Evolutionary conservation across 2,329 filamentous ascomycete species (phyloP), one percentile per base, ranked within the genome.

Genomic region (Ophiocordyceps unilateralis): DNA sequence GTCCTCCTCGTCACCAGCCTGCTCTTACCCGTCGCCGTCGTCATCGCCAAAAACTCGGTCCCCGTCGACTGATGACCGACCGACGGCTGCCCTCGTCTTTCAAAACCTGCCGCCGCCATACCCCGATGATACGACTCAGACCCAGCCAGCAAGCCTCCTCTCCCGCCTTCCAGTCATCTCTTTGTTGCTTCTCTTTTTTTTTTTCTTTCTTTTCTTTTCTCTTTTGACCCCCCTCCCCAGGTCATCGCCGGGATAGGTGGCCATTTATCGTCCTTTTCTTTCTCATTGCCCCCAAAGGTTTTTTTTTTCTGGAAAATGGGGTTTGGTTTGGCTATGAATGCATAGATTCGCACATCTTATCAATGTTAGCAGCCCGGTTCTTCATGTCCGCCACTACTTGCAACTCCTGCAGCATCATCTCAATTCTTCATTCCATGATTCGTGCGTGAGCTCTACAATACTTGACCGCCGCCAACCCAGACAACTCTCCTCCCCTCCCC

Each of bases 11-110:
- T 77, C 43, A 42, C 44, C 22, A 54, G 56, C 3, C 48, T 78
- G 21, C 20, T 83, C 6, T 51, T 70, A 4, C 66, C 68, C 11
- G 67, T 83, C 59, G 47, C 69, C 26, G 53, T 73, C 41, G 51
- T 74, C 40, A 55, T 69, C 26, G 47, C 56, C 12, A 47, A 44
- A 34, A 39, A 46, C 28, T 45, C 41, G 22, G 30, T 20, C 30
- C 39, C 38, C 12, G 21, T 49, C 47, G 46, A 44, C 28, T 42
- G 26, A 40, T 11, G n/a, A n/a, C n/a, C n/a, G n/a, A n/a, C n/a
- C n/a, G n/a, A n/a, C n/a, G n/a, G n/a, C n/a, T n/a, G 2, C 10
- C 22, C 8, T 5, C n/a, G 7, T 37, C 5, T 20, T 37, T 11
- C 28, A 32, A 11, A 32, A n/a, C n/a, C n/a, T n/a, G n/a, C n/a